A percentile compares a stretch with the other conserved stretches of the same genome.
phyloP scores from a whole-genome alignment of 805 yeast genomes.

The Candida silvicultrix region DNA sequence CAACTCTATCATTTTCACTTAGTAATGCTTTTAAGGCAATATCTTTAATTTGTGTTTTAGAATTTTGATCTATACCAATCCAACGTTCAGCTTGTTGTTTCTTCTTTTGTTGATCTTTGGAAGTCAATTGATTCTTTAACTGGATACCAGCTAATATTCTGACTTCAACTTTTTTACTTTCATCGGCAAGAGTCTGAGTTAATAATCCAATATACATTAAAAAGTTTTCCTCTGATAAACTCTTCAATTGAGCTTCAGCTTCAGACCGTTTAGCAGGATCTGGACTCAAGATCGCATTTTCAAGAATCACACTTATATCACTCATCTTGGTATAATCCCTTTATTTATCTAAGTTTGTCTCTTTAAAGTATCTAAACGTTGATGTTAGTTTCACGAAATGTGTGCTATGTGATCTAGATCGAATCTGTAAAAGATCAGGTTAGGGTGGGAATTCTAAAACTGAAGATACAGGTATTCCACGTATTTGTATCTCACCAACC shows the following conservation, averaged over 20 bases:
- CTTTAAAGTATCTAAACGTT: background rate
- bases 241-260: constrained; percentile 73
- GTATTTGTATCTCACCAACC: no score
- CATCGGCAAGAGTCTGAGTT: constrained; percentile 66
- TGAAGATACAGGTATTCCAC: no score
- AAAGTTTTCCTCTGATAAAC: constrained; percentile 70
- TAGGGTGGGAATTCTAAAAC: no score
- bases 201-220: constrained; percentile 65
- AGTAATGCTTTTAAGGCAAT: constrained; percentile 58
- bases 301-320: constrained; percentile 66
- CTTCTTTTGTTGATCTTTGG: constrained; percentile 65
- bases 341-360: background rate
- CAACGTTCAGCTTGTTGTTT: constrained; percentile 65
- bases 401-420: no score
- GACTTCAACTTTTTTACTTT: constrained; percentile 62
- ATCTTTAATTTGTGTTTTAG: constrained; percentile 60
- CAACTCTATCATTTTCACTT: constrained; percentile 68
- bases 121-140: constrained; percentile 79
- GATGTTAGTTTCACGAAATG: background rate
- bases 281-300: constrained; percentile 69
- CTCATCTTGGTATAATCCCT: constrained; percentile 8
- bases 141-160: constrained; percentile 88
- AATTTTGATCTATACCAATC: constrained; percentile 50
- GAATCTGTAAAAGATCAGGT: no score
- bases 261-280: constrained; percentile 61